These are phyloP conservation scores for Mariannaea elegans DNA, from an alignment of 2,329 filamentous ascomycete genomes.

Conservation along the genomic window DNA sequence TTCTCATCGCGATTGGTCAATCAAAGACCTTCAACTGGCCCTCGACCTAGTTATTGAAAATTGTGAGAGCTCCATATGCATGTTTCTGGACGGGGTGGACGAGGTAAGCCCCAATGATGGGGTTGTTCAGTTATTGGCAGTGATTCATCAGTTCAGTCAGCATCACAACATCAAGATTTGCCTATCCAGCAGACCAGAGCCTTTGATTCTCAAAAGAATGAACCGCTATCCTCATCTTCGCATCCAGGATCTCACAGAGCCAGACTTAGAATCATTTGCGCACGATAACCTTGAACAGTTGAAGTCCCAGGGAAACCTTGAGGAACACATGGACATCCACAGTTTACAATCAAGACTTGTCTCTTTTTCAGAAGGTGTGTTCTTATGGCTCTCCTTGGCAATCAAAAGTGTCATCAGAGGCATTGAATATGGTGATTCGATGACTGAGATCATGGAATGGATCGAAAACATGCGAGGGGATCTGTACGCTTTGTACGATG, in stretches of 20 bases:
- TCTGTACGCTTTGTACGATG: constrained; percentile 10
- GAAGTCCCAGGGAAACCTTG: no score
- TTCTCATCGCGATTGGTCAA: constrained; percentile 30
- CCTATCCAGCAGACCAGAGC: constrained; percentile 25
- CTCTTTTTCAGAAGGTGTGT: constrained; percentile 14
- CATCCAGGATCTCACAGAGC: constrained; percentile 20
- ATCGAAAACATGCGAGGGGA: not conserved
- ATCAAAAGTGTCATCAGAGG: not conserved
- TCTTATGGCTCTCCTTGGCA: constrained; percentile 15
- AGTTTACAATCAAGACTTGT: no score
- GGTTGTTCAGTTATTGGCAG: not conserved
- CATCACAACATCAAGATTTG: constrained; percentile 26
- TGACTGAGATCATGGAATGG: not conserved
- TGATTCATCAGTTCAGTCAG: no score
- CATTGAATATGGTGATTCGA: not conserved
- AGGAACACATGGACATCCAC: no score
- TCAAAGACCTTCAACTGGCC: constrained; percentile 5
- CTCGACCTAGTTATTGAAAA: no score
- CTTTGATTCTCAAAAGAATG: no score
- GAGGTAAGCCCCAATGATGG: constrained; percentile 21
- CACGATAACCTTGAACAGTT: constrained; percentile 6
- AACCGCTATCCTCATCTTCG: no score
- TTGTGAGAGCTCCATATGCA: constrained; percentile 13
- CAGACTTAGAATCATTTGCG: constrained; percentile 14
- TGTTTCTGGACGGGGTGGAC: constrained; percentile 34